Conservation (phyloP, 305 asterid genomes). For the Salvia sclarea region DNA sequence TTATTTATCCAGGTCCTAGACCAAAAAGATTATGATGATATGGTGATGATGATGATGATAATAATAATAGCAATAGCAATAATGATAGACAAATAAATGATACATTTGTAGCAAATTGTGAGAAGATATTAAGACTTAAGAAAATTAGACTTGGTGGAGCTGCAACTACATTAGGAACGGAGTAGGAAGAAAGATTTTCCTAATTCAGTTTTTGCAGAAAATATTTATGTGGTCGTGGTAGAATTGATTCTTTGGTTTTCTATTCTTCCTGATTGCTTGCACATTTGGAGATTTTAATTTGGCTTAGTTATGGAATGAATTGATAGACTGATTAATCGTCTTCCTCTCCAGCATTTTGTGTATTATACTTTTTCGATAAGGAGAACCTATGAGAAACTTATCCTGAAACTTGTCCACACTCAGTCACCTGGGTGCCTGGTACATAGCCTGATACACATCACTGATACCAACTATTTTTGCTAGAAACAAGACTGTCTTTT, state of each 20-base stretch:
- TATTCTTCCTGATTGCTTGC: background rate
- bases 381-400: background rate
- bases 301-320: background rate
- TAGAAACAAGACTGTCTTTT: slow-evolving; percentile 18
- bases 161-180: background rate
- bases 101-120: background rate
- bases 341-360: background rate
- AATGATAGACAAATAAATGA: background rate
- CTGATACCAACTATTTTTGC: slow-evolving; percentile 16
- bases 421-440: slow-evolving; percentile 1
- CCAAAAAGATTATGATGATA: background rate
- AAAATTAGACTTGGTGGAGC: background rate
- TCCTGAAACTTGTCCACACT: background rate
- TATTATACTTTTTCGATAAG: background rate
- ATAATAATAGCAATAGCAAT: background rate
- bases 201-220: background rate
- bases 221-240: background rate
- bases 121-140: background rate
- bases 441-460: background rate
- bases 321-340: background rate
- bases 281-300: background rate
- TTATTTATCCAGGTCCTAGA: background rate
- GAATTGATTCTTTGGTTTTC: background rate
- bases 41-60: background rate
- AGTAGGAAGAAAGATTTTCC: background rate